A percentile compares a stretch with the other conserved stretches of the same genome.
phyloP scores from a whole-genome alignment of 345 rosid species.

The Brassica carinata region DNA sequence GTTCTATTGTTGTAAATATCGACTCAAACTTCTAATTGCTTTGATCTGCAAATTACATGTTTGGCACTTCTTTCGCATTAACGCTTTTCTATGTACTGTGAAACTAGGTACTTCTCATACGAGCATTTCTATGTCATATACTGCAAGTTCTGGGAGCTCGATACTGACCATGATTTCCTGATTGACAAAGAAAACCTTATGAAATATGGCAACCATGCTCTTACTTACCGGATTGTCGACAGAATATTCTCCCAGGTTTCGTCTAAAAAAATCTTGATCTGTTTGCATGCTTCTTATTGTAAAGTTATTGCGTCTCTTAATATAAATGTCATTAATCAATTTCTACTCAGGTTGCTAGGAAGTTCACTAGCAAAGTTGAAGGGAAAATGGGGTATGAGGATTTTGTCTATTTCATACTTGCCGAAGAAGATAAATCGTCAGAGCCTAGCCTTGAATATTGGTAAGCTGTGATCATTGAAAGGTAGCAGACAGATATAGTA shows the following conservation, averaged over 20 bases:
- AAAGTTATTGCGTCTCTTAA: background rate
- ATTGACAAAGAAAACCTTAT: slow-evolving; percentile 97
- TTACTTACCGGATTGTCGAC: slow-evolving; percentile 95
- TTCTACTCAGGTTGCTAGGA: slow-evolving; percentile 69
- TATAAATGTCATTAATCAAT: background rate
- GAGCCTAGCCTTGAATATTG: slow-evolving; percentile 98
- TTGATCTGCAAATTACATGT: background rate
- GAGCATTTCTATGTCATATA: slow-evolving; percentile 96
- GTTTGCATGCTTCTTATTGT: background rate
- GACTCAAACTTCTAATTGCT: background rate
- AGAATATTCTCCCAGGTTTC: slow-evolving; percentile 93
- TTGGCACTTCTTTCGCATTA: slow-evolving; percentile 1
- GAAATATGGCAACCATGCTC: slow-evolving; percentile 97
- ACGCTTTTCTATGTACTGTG: background rate
- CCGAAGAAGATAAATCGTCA: slow-evolving; percentile 96
- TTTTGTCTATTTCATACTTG: slow-evolving; percentile 91
- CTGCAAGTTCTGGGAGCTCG: slow-evolving; percentile 99
- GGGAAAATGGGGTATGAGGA: slow-evolving; percentile 99
- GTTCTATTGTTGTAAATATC: background rate
- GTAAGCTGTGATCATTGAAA: slow-evolving; percentile 42
- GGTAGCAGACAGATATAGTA: background rate
- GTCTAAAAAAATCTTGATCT: slow-evolving; percentile 6
- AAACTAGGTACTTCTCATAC: slow-evolving; percentile 86
- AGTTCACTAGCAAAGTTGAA: slow-evolving; percentile 80
- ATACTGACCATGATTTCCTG: slow-evolving; percentile 92